These are phyloP conservation scores for Zygoascus ofunaensis DNA, from an alignment of 805 yeast species.

Conservation along the genomic window DNA sequence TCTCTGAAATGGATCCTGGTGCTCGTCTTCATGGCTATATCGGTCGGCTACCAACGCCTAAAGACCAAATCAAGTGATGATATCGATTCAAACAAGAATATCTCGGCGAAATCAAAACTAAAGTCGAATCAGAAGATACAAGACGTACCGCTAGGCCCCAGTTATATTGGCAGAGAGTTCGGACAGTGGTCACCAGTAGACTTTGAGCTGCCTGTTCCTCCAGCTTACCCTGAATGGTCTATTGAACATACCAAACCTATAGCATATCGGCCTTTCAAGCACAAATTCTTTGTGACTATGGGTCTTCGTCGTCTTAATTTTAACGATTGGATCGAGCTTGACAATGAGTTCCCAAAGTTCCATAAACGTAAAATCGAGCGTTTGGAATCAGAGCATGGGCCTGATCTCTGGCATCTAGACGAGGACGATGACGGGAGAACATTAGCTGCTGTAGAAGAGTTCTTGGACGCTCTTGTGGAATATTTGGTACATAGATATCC, in stretches of 20 bases:
- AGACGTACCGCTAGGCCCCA: background rate
- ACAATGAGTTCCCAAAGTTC: conserved; percentile 52
- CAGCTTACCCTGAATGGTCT: conserved; percentile 42
- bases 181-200: conserved; percentile 6
- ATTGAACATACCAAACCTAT: conserved; percentile 42
- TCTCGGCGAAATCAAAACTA: too few relatives aligned
- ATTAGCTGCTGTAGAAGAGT: conserved; percentile 41
- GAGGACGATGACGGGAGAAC: conserved; percentile 46
- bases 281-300: conserved; percentile 57
- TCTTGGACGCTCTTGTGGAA: conserved; percentile 51
- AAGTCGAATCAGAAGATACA: too few relatives aligned
- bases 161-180: conserved; percentile 1
- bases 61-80: too few relatives aligned
- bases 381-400: conserved; percentile 28
- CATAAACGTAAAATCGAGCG: conserved; percentile 46
- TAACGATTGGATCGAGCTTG: conserved; percentile 58
- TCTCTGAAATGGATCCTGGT: too few relatives aligned
- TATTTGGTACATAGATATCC: conserved; percentile 61
- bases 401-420: conserved; percentile 30
- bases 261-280: conserved; percentile 61
- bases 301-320: conserved; percentile 57
- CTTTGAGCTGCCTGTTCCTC: conserved; percentile 42
- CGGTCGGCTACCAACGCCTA: too few relatives aligned
- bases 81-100: too few relatives aligned
- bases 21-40: too few relatives aligned